phyloP scores from a whole-genome alignment of 768 basidiomycete genomes.

The Boletus rubescentipes region DNA sequence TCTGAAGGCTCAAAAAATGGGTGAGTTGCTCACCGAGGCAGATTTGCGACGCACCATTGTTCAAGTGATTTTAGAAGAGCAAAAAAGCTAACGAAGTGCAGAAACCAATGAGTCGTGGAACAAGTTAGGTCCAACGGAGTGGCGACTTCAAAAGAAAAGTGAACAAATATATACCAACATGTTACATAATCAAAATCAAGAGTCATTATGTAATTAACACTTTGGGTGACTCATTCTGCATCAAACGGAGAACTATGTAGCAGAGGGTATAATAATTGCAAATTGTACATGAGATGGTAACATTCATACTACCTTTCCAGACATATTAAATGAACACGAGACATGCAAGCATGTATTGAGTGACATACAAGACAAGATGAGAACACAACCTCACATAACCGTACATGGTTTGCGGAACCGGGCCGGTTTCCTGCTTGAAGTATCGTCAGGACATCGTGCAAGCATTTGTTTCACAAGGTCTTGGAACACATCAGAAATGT shows the following conservation, averaged over 20 bases:
- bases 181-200: slow-evolving; percentile 3
- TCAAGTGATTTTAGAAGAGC: background rate
- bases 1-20: slow-evolving; percentile 18
- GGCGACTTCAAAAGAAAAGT: slow-evolving; percentile 19
- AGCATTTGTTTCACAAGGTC: slow-evolving; percentile 77
- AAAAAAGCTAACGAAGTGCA: background rate
- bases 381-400: slow-evolving; percentile 35
- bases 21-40: background rate
- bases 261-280: slow-evolving; percentile 6
- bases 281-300: slow-evolving; percentile 11
- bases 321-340: background rate
- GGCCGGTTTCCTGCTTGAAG: slow-evolving; percentile 30
- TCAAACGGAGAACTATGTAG: no score
- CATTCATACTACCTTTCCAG: slow-evolving; percentile 7
- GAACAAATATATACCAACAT: slow-evolving; percentile 12
- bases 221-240: no score
- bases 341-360: slow-evolving; percentile 3
- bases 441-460: slow-evolving; percentile 53
- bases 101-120: slow-evolving; percentile 20
- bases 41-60: slow-evolving; percentile 20
- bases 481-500: slow-evolving; percentile 75
- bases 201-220: slow-evolving; percentile 8
- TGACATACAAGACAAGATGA: slow-evolving; percentile 6
- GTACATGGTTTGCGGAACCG: slow-evolving; percentile 33
- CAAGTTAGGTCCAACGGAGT: slow-evolving; percentile 8